Evolutionary conservation across 2,329 filamentous ascomycete genomes (phyloP).

Genomic region (Colletotrichum tropicicola): DNA sequence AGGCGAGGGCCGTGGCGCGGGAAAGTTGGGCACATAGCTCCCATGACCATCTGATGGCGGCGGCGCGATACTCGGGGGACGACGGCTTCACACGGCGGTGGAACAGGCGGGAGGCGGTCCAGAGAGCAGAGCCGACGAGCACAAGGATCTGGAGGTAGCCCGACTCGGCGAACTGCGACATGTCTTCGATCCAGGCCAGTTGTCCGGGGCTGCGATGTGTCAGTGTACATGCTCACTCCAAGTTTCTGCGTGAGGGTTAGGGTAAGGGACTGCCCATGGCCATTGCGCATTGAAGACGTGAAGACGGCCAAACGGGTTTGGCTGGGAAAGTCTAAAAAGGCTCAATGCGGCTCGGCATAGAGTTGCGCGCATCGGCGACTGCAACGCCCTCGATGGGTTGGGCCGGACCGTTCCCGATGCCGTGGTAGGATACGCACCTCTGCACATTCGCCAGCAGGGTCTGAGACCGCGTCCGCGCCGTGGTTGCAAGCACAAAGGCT

Average conservation of each 20-base stretch:
- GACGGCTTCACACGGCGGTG: slow-evolving; percentile 39
- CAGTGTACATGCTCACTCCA: not conserved
- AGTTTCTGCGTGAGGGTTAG: not conserved
- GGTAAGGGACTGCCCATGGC: not conserved
- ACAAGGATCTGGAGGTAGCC: slow-evolving; percentile 50
- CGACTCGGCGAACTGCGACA: slow-evolving; percentile 49
- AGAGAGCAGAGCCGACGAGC: slow-evolving; percentile 46
- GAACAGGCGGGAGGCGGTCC: slow-evolving; percentile 44
- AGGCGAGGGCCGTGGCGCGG: slow-evolving; percentile 48
- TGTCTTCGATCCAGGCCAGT: slow-evolving; percentile 46
- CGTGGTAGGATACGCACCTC: slow-evolving; percentile 5
- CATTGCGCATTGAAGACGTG: not conserved
- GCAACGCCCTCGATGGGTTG: not conserved
- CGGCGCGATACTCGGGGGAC: slow-evolving; percentile 42
- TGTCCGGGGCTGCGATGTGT: slow-evolving; percentile 9
- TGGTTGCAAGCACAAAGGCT: slow-evolving; percentile 17
- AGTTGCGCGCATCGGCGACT: not conserved
- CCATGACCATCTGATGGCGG: slow-evolving; percentile 50
- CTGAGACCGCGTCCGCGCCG: not conserved
- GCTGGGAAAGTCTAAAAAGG: not conserved
- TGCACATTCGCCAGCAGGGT: not conserved
- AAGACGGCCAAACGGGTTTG: not conserved
- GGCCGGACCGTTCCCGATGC: not conserved
- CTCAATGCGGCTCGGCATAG: no score
- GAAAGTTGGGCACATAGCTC: slow-evolving; percentile 53